Base-by-base conservation (phyloP, 1,139 yeast species). In the Candida tetrigidarum region DNA sequence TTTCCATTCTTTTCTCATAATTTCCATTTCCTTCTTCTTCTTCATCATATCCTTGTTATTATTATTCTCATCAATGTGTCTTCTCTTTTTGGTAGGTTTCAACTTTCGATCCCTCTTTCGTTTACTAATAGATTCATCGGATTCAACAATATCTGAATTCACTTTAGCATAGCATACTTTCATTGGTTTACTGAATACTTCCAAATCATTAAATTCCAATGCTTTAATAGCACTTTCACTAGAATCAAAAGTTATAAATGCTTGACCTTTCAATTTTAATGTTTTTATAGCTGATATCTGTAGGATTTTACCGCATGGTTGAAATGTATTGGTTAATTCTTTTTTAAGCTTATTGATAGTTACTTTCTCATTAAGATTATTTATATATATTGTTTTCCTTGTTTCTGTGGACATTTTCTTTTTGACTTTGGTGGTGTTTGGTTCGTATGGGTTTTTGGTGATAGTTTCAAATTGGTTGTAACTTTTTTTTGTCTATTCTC, bases 201-300 rank as follows among this genome's bases (percentile, higher is more conserved):
- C 62, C 14, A 63, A 56, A 2, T 79, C 75, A 43, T 80, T 65
- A 36, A 80, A 59, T 5, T 58, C 67, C 15, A 78, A 57, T 0
- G 95, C 95, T 25, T 58, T 56, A 3, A 56, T 50, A 0, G 95
- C 86, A 6, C 69, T 61, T 2, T 67, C 66, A 1, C 59, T 55
- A 16, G 64, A 59, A 3, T 67, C 72, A 51, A 83, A 84, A 0
- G 92, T 84, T 5, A 93, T 74, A 63, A 91, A 93, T 1, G 97
- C 97, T 63, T 91, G 97, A 2, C 97, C 97, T 46, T 83, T 75
- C 77, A 87, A 74, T 47, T 74, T 76, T 22, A 87, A 57, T 55
- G 83, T 84, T 51, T 76, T 76, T 50, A 82, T 84, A 1, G 91
- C 82, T 1, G 81, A 72, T 6, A 90, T 66, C 35, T 78, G 80